Evolutionary conservation across 192 early-diverging fungal genomes (phyloP).

Genomic region (Linnemannia exigua): DNA sequence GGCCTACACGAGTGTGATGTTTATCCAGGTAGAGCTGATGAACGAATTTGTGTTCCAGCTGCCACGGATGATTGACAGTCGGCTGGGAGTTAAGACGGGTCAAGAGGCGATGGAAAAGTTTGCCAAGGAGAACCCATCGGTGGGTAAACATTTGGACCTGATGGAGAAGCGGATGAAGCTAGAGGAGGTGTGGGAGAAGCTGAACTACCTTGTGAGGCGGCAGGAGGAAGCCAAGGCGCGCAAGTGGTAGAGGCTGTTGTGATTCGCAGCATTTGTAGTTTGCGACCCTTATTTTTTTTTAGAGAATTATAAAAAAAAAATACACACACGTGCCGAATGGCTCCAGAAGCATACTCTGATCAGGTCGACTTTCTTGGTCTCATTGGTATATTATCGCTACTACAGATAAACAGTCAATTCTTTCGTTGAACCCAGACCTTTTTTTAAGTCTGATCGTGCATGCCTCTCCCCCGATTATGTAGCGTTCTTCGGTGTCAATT

Average conservation of each 20-base stretch:
- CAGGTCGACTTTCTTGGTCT: too few species aligned
- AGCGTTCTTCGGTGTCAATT: too few species aligned
- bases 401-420: too few species aligned
- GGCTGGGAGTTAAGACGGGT: conserved; percentile 89
- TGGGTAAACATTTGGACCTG: conserved; percentile 87
- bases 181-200: conserved; percentile 84
- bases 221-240: conserved; percentile 67
- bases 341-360: too few species aligned
- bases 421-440: too few species aligned
- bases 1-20: conserved; percentile 96
- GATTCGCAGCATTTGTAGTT: neutral
- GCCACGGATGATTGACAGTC: conserved; percentile 94
- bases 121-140: conserved; percentile 89
- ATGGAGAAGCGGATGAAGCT: conserved; percentile 88
- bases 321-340: too few species aligned
- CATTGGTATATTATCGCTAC: too few species aligned
- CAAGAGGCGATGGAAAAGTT: conserved; percentile 87
- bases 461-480: too few species aligned
- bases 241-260: too few species aligned
- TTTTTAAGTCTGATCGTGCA: too few species aligned
- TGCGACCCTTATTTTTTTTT: neutral
- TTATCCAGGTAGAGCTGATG: conserved; percentile 96
- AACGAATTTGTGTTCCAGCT: conserved; percentile 99
- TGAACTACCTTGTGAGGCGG: conserved; percentile 70
- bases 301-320: neutral